These are phyloP conservation scores for Malassezia equina DNA, from an alignment of 1,284 basidiomycete genomes.

Conservation along the genomic window DNA sequence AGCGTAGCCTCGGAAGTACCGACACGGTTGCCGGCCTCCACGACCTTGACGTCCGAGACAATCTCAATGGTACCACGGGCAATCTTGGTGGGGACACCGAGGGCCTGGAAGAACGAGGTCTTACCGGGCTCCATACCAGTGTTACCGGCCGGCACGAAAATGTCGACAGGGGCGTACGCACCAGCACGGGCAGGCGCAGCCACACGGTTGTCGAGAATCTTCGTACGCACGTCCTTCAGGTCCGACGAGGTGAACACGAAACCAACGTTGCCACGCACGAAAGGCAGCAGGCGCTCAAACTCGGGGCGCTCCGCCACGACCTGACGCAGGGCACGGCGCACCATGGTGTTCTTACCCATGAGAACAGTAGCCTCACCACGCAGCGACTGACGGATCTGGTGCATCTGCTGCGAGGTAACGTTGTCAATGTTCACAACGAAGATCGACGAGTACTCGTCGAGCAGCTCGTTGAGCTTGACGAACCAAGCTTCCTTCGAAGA, in stretches of 20 bases:
- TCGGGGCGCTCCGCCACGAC: slow-evolving; percentile 81
- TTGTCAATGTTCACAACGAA: slow-evolving; percentile 99
- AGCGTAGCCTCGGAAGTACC: slow-evolving; percentile 93
- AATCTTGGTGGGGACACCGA: slow-evolving; percentile 99
- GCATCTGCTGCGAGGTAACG: slow-evolving; percentile 97
- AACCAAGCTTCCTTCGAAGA: slow-evolving; percentile 90
- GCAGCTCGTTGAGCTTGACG: slow-evolving; percentile 81
- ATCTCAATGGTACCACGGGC: slow-evolving; percentile 99
- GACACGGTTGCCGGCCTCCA: slow-evolving; percentile 80
- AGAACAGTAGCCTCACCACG: slow-evolving; percentile 91
- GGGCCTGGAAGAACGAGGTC: slow-evolving; percentile 89
- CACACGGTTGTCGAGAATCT: slow-evolving; percentile 92
- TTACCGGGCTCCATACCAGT: slow-evolving; percentile 91
- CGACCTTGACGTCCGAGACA: slow-evolving; percentile 91
- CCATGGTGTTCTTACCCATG: slow-evolving; percentile 99
- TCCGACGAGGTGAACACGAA: slow-evolving; percentile 94
- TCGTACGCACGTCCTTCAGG: slow-evolving; percentile 84
- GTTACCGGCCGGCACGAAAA: slow-evolving; percentile 86
- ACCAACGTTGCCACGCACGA: slow-evolving; percentile 94
- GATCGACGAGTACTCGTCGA: slow-evolving; percentile 83
- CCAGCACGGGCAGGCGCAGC: slow-evolving; percentile 96
- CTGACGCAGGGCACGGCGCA: slow-evolving; percentile 87
- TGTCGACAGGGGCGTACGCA: slow-evolving; percentile 84
- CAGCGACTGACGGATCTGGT: slow-evolving; percentile 89
- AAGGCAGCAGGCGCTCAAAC: slow-evolving; percentile 89